Base-by-base conservation (phyloP, 2,329 filamentous ascomycete genomes). In the Lachnellula suecica region DNA sequence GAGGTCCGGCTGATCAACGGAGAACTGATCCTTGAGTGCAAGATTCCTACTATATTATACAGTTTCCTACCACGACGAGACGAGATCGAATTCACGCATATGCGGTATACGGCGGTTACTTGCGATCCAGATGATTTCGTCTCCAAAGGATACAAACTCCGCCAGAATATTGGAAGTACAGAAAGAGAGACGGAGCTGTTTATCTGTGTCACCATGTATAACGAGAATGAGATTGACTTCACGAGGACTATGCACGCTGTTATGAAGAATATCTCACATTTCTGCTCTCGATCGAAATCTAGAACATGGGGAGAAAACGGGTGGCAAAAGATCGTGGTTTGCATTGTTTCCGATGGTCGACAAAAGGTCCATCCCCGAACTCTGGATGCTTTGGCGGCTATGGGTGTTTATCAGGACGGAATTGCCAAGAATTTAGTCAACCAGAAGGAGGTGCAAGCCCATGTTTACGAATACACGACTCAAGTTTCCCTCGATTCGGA, bases 361-460 rank as follows among this genome's bases (percentile, higher is more conserved):
- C 85, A 91, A 76, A 91, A 91, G 72, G 93, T 99, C 27, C 91
- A 99, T 68, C 91, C 91, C 11, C 82, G 94, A 51, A 97, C 94
- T 0, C 81, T 99, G 1, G 95, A 99, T 68, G 94, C 91, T 5
- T 75, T 99, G 56, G 94, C 95, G 10, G 94, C 94, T 27, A 94
- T 99, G 84, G 94, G 94, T 55, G 91, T 97, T 49, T 99, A 99
- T 71, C 94, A 99, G 71, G 89, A 96, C 67, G 94, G 95, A 25
- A 97, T 99, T 66, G 94, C 94, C 53, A 99, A 99, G 80, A 99
- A 99, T 71, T 85, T 89, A 68, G 94, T 99, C 78, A 99, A 99
- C 73, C 87, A 94, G 66, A 89, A 90, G 63, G 91, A 95, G 56
- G 94, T 99, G 43, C 93, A 92, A 60, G 93, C 92, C 0, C 94